Evolutionary conservation across 2,329 filamentous ascomycete species (phyloP), one percentile per base, ranked within the genome.

Genomic region (Sporothrix luriei): DNA sequence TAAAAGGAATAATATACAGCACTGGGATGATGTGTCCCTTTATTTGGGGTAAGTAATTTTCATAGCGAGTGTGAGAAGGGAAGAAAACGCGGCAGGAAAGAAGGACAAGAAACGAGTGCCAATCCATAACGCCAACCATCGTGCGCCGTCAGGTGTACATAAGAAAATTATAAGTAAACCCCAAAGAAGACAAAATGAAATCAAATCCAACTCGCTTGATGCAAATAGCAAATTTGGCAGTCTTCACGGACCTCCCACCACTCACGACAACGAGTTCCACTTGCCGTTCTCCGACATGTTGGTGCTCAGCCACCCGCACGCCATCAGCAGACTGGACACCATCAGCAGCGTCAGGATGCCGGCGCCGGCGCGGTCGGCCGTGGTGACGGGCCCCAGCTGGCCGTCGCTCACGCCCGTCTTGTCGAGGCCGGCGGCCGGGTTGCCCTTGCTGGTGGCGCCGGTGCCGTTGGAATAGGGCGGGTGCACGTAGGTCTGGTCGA

Each of bases 311-410:
- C 72, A 86, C 3, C 78, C 52, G 9, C 82, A 75, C n/a, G 85
- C 85, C 1, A 82, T 83, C 26, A 90, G 70, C 54, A 91, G 79
- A 9, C 82, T 78, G 13, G 83, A 76, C 0, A 91, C 76, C 3
- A 89, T 77, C 13, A 88, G 69, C 4, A 87, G 78, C 16, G 91
- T 93, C 67, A 83, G 73, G 71, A 93, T 85, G 16, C 86, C 86
- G 59, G 90, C 91, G 10, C 90, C 92, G 11, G 87, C 90, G 73
- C 82, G 86, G 75, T 93, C 91, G 6, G 83, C 87, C 0, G 82
- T 82, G 1, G 85, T 86, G 43, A 89, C 43, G 26, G 64, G 43
- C 40, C 16, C 29, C n/a, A 90, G 79, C 14, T 11, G 4, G n/a
- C 29, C 40, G 49, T 10, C 13, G 16, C 29, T 7, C 48, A 55